Evolutionary conservation across 2,329 filamentous ascomycete species (phyloP), one percentile per base, ranked within the genome.

Genomic region (Colletotrichum abscissum): DNA sequence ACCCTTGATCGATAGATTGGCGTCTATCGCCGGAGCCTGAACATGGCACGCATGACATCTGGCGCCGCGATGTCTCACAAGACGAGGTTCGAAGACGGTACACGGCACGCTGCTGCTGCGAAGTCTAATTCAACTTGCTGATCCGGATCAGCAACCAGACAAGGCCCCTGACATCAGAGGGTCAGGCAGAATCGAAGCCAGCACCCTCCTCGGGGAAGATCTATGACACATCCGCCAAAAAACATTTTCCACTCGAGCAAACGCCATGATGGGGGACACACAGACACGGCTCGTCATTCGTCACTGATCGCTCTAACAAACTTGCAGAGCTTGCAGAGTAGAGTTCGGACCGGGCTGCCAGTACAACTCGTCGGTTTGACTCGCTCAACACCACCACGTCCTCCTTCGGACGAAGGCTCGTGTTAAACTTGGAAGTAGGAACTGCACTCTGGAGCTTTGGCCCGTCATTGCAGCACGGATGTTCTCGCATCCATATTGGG

Each of bases 381-480:
- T 19, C 42, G 42, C 19, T 49, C 42, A 49, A n/a, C 42, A 49
- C 16, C 42, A 49, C 52, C 26, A 30, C 16, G 22, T 11, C 22
- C 52, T 26, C 14, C 38, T 63, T 72, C 65, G 30, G 38, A 72
- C 54, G 59, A 67, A 22, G 7, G 42, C 42, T 49, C 42, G 19
- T 42, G 5, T 42, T 42, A 42, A 42, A 42, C 38, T 24, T 38
- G 38, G 56, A 60, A 30, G 58, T 35, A 60, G 60, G 33, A 11
- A 35, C 33, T 35, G 33, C 11, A 35, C 9, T 35, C 59, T 33
- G 46, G 33, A 46, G 66, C 59, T 65, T 59, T 64, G 55, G 46
- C 54, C 46, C 38, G 38, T 65, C 60, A 58, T 58, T 14, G 42
- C 62, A 69, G 69, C 69, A 72, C 65, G 65, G 54, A 69, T 72